Percentiles rank a stretch among this genome's conserved stretches.
Conservation (phyloP, 1,139 yeast species). For the Hansenula lynferdii region DNA sequence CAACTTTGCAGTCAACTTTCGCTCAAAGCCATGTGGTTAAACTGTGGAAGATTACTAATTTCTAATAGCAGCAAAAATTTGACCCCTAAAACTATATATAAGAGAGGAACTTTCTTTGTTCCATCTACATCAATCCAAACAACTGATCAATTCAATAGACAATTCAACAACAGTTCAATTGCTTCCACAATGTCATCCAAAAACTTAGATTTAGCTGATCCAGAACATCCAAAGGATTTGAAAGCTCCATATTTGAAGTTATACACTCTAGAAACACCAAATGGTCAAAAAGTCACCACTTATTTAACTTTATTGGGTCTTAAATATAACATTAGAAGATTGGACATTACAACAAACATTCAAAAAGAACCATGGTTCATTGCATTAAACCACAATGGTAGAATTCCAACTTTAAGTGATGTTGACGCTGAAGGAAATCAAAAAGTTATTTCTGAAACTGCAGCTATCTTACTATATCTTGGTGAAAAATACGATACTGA, state of each 20-base stretch:
- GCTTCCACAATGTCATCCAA: too few relatives aligned
- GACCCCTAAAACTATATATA: neutral
- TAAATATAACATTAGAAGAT: constrained; percentile 38
- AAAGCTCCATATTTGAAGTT: constrained; percentile 35
- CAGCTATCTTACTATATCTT: constrained; percentile 51
- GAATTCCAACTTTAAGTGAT: constrained; percentile 53
- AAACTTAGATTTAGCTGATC: constrained; percentile 33
- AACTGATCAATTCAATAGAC: neutral
- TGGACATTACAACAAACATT: constrained; percentile 35
- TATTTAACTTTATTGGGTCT: constrained; percentile 43
- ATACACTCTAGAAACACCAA: constrained; percentile 50
- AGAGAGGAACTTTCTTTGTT: neutral
- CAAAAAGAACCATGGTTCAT: constrained; percentile 52
- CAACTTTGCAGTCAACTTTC: too few relatives aligned
- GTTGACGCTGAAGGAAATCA: constrained; percentile 36
- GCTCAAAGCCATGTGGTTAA: too few relatives aligned
- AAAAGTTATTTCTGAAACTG: constrained; percentile 45
- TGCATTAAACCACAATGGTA: constrained; percentile 53
- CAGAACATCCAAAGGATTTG: constrained; percentile 21
- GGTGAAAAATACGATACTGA: constrained; percentile 53
- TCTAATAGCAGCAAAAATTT: too few relatives aligned
- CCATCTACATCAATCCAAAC: neutral
- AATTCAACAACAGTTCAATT: constrained; percentile 10
- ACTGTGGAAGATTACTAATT: too few relatives aligned
- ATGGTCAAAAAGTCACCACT: constrained; percentile 47